These are phyloP conservation scores for Quercus lobata DNA, from an alignment of 331 rosid species.

Conservation along the genomic window DNA sequence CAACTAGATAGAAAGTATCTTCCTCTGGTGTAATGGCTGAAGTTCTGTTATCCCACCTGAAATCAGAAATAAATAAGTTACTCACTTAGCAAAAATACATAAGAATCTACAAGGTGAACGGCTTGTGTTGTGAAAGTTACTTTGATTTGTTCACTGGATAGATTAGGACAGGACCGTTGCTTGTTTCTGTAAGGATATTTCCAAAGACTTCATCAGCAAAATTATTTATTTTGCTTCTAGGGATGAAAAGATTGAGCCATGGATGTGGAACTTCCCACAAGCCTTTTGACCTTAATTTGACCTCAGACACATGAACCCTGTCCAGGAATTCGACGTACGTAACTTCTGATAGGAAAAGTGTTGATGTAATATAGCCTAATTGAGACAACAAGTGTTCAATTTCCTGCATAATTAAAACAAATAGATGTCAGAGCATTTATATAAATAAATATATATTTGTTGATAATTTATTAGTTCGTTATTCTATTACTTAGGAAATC, in stretches of 20 bases:
- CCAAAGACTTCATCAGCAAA: conserved; percentile 84
- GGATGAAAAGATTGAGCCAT: conserved; percentile 96
- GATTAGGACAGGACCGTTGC: conserved; percentile 95
- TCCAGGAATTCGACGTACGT: conserved; percentile 75
- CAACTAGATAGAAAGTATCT: conserved; percentile 81
- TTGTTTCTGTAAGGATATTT: conserved; percentile 71
- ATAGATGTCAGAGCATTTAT: conserved; percentile 10
- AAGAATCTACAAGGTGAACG: neutral
- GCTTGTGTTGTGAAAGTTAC: conserved; percentile 41
- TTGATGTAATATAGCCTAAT: conserved; percentile 70
- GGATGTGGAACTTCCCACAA: conserved; percentile 99
- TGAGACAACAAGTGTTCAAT: conserved; percentile 50
- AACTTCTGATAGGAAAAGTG: conserved; percentile 76
- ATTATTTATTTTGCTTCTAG: conserved; percentile 67
- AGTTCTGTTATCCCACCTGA: conserved; percentile 95
- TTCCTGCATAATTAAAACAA: conserved; percentile 53
- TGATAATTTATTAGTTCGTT: neutral
- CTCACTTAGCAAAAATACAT: conserved; percentile 1
- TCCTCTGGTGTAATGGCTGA: conserved; percentile 79
- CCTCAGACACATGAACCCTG: conserved; percentile 88
- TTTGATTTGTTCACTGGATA: conserved; percentile 94
- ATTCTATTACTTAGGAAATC: neutral
- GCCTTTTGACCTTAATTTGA: conserved; percentile 81
- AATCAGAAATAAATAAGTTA: conserved; percentile 24
- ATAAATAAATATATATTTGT: neutral